These are phyloP conservation scores for Akanthomyces uredinophilus DNA, from an alignment of 2,329 filamentous ascomycete genomes.

Conservation along the genomic window DNA sequence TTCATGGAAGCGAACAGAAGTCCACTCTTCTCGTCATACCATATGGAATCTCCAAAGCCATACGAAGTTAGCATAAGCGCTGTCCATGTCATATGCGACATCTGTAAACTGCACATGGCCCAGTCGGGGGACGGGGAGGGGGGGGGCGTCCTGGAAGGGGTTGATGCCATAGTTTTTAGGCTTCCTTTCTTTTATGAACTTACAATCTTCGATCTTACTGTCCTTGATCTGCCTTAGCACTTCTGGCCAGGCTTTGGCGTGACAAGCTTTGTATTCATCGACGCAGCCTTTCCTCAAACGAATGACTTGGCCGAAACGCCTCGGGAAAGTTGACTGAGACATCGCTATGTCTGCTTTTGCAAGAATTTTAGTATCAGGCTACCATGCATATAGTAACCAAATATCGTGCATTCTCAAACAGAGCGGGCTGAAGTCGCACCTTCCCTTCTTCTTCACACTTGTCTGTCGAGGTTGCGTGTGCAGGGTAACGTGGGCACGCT, in stretches of 20 bases:
- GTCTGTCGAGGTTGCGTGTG: no score
- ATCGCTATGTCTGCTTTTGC: slow-evolving; percentile 5
- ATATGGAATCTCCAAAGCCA: slow-evolving; percentile 59
- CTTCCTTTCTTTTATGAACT: slow-evolving; percentile 20
- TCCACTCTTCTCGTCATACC: slow-evolving; percentile 56
- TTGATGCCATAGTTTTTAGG: background rate
- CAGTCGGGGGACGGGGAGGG: no score
- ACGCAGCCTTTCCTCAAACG: slow-evolving; percentile 63
- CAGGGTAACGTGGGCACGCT: no score
- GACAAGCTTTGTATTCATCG: slow-evolving; percentile 67
- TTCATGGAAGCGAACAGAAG: slow-evolving; percentile 74
- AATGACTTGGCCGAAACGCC: slow-evolving; percentile 66
- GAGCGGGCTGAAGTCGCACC: no score
- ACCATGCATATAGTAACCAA: no score
- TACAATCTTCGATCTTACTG: slow-evolving; percentile 70
- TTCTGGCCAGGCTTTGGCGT: slow-evolving; percentile 71
- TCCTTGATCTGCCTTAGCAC: slow-evolving; percentile 71
- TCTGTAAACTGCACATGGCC: background rate
- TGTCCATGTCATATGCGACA: background rate
- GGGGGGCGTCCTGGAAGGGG: background rate
- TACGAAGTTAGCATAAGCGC: background rate
- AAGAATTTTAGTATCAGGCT: background rate
- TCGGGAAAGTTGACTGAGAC: slow-evolving; percentile 36
- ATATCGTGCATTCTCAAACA: no score
- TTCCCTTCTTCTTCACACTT: no score